Evolutionary conservation across 257 asterid genomes (phyloP), one percentile per base, ranked within the genome.

Genomic region (Sherardia arvensis): DNA sequence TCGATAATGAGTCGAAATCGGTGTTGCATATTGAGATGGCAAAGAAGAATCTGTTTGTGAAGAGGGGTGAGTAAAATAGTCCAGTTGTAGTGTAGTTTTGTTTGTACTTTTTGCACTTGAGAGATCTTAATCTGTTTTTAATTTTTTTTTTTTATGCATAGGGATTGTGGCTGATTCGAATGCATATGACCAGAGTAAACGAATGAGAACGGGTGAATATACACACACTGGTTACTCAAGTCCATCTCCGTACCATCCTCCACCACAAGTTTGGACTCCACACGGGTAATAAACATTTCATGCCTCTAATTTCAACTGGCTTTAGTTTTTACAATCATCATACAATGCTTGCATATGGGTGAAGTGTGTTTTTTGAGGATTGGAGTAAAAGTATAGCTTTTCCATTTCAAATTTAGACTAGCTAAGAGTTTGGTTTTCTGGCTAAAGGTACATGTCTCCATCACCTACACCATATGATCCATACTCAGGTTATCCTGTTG

Each of bases 11-110:
- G 62, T 78, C 90, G 1, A 90, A 93, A 70, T 87, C 96, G 7
- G 77, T 93, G 23, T 74, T 93, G 87, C 99, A 93, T 73, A 84
- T 94, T 23, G 97, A 90, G 94, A 93, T 93, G 99, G 99, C 97
- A 2, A 93, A 93, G 88, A 93, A 93, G 87, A 93, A 93, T 77
- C 97, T 93, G 38, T 93, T 93, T 59, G 94, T 93, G 38, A 93
- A 93, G 80, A 85, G 99, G 74, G 99, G 97, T 93, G 84, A 81
- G 85, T 33, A 4, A 38, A 38, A 38, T 38, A 32, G 47, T 25
- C 33, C 7, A 29, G 10, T 62, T 30, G 29, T 53, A 27, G 53
- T 6, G 20, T 26, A 27, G 29, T 26, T 26, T 43, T 18, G 56
- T 43, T 26, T 26, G 36, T 55, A 55, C n/a, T 27, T 3, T 43